phyloP scores from a whole-genome alignment of 1,139 yeast genomes.

The Kluyveromyces marxianus region DNA sequence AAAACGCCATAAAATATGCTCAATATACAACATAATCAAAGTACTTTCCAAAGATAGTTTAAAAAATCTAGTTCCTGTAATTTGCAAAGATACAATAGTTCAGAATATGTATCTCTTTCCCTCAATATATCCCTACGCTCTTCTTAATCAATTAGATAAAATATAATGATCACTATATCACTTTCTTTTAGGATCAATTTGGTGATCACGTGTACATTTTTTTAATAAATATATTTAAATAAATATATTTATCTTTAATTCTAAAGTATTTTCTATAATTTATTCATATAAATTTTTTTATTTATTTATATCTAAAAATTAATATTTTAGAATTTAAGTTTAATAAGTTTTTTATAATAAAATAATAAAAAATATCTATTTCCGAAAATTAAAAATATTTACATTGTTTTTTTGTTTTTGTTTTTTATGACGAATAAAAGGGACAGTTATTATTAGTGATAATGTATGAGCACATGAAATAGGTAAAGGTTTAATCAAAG shows the following conservation, averaged over 20 bases:
- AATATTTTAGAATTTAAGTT: neutral
- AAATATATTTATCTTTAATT: no score
- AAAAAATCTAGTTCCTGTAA: neutral
- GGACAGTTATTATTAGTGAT: neutral
- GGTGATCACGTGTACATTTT: no score
- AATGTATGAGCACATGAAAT: neutral
- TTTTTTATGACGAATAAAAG: neutral
- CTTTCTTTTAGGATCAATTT: no score
- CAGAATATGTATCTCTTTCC: no score
- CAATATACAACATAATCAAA: neutral
- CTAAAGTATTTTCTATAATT: no score
- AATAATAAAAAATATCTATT: neutral
- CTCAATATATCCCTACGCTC: no score
- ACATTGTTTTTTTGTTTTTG: neutral
- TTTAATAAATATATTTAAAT: no score
- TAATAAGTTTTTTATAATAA: neutral
- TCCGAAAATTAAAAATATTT: conserved; percentile 2
- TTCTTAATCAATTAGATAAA: no score
- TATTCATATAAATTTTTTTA: no score
- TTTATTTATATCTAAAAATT: neutral
- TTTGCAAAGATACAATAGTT: neutral
- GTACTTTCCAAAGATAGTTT: neutral
- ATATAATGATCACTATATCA: no score
- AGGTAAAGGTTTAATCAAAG: no score
- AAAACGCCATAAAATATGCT: neutral